These are phyloP conservation scores for Stygiomarasmius scandens DNA, from an alignment of 1,284 basidiomycete genomes.

Conservation along the genomic window DNA sequence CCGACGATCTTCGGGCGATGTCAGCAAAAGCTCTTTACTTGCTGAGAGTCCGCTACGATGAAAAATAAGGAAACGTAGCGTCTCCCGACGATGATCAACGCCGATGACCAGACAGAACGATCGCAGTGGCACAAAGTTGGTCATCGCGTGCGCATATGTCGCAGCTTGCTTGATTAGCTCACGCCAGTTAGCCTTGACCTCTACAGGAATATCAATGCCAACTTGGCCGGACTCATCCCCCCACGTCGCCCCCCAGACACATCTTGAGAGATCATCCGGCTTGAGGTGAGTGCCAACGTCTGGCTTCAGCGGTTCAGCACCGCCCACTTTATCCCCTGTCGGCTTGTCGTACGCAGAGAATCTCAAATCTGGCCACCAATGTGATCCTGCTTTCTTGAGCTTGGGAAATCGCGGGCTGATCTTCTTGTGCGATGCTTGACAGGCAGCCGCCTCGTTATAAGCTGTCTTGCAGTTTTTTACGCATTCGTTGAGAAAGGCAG, in stretches of 20 bases:
- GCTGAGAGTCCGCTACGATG: slow-evolving; percentile 1
- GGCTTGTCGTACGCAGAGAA: background rate
- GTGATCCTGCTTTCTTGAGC: background rate
- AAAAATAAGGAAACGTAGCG: background rate
- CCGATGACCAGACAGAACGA: background rate
- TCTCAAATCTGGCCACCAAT: background rate
- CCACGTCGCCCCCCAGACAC: too few relatives aligned
- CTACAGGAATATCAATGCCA: too few relatives aligned
- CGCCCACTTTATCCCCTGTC: background rate
- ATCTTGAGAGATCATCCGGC: too few relatives aligned
- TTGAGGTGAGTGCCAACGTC: too few relatives aligned
- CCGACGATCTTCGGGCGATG: background rate
- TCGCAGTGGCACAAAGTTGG: background rate
- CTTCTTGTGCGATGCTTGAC: background rate
- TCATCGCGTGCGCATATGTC: background rate
- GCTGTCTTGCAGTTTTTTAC: too few relatives aligned
- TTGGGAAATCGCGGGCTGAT: background rate
- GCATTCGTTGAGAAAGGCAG: too few relatives aligned
- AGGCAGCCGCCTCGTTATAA: too few relatives aligned
- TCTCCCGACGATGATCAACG: background rate
- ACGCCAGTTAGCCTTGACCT: too few relatives aligned
- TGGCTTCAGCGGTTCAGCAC: too few relatives aligned
- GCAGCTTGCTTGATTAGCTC: background rate
- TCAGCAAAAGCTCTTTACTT: slow-evolving; percentile 17
- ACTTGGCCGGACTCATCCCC: too few relatives aligned